Percentiles rank a stretch among this genome's conserved stretches.
phyloP scores from a whole-genome alignment of 257 asterid genomes.

The Anisodus tanguticus region DNA sequence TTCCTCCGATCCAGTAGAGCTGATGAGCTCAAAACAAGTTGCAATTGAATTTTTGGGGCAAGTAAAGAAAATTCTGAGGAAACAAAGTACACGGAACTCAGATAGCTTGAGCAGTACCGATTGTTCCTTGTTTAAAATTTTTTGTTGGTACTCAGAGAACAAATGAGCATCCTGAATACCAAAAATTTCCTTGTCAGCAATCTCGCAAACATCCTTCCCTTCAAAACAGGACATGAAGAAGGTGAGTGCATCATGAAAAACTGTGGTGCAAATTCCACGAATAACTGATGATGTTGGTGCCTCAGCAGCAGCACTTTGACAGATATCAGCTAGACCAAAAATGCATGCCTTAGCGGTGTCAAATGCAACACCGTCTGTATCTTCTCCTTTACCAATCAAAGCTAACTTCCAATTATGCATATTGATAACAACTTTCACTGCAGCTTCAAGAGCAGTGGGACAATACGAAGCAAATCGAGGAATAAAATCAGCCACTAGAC shows the following conservation, averaged over 20 bases:
- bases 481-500: conserved; percentile 70
- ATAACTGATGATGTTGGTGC: conserved; percentile 60
- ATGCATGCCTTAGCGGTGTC: conserved; percentile 85
- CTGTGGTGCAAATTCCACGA: conserved; percentile 67
- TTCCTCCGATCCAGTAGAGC: conserved; percentile 53
- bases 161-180: conserved; percentile 57
- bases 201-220: conserved; percentile 67
- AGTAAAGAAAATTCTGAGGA: conserved; percentile 64
- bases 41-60: conserved; percentile 67
- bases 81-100: conserved; percentile 66
- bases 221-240: conserved; percentile 73
- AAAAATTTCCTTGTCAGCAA: conserved; percentile 63
- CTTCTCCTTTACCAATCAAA: conserved; percentile 62
- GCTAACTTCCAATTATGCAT: conserved; percentile 65
- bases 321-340: conserved; percentile 73
- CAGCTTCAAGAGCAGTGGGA: conserved; percentile 85
- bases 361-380: conserved; percentile 68
- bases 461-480: conserved; percentile 80
- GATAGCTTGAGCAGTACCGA: conserved; percentile 57
- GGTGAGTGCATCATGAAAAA: conserved; percentile 60
- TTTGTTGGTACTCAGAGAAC: conserved; percentile 50
- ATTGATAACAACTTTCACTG: conserved; percentile 61
- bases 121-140: conserved; percentile 60
- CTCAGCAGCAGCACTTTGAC: conserved; percentile 63
- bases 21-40: conserved; percentile 77